Conservation (phyloP, 2,329 filamentous ascomycete species). For the Phoma sp. region DNA sequence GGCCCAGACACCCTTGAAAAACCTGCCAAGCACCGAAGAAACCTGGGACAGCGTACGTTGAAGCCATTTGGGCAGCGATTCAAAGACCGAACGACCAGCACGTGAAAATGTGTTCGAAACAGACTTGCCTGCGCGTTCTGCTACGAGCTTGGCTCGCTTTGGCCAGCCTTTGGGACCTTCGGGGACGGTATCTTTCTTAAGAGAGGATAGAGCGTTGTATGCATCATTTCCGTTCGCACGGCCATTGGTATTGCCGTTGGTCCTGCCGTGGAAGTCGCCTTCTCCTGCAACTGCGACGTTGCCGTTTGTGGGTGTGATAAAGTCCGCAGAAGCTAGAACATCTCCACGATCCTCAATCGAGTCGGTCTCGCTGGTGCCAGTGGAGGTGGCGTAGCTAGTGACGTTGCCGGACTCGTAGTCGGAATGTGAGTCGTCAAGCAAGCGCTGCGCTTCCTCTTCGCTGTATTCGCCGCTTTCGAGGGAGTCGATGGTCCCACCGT, state of each 20-base stretch:
- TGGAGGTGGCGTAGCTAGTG: conserved; percentile 50
- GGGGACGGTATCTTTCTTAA: conserved; percentile 33
- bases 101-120: conserved; percentile 37
- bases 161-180: conserved; percentile 45
- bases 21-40: conserved; percentile 54
- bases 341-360: conserved; percentile 37
- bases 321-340: conserved; percentile 36
- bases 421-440: conserved; percentile 53
- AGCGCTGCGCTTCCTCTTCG: conserved; percentile 51
- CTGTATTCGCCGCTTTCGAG: conserved; percentile 62
- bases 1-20: conserved; percentile 76
- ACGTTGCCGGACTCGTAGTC: conserved; percentile 55
- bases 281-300: conserved; percentile 51
- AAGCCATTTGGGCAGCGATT: conserved; percentile 58
- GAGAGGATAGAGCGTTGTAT: conserved; percentile 19
- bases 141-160: conserved; percentile 34
- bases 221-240: conserved; percentile 60
- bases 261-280: conserved; percentile 48
- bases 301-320: conserved; percentile 57
- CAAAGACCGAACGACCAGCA: conserved; percentile 51
- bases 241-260: conserved; percentile 48
- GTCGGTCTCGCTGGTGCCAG: conserved; percentile 41
- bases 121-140: conserved; percentile 29
- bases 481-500: conserved; percentile 49
- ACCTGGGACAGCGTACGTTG: conserved; percentile 58